Evolutionary conservation across 208 protist genomes (phyloP), one percentile per base, ranked within the genome.

Genomic region (Trypanosoma melophagium): DNA sequence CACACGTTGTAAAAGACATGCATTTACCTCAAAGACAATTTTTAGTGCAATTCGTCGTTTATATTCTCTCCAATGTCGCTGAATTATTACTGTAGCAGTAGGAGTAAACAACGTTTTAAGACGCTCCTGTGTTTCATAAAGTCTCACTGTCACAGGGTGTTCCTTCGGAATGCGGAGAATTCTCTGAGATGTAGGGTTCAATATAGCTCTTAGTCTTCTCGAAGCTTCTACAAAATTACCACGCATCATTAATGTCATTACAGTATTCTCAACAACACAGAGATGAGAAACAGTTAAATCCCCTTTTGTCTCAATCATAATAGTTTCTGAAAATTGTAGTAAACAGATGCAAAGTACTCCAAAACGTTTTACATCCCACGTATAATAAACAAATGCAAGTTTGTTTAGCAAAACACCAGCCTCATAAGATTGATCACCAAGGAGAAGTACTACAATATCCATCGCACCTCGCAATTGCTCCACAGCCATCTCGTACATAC

Each of bases 361-460:
- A 58, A 72, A 86, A 51, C 66, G 67, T n/a, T 51, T 64, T 21
- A 61, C 71, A 51, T 86, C 72, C 77, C 80, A 86, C 50, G 66
- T 57, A 69, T 80, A 89, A 69, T 86, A 89, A 4, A 80, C 74
- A 55, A 79, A 81, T 21, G 77, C 71, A 21, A 89, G 66, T 60
- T 82, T 81, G 69, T 86, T 83, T 31, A 86, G 67, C 47, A 80
- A 59, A 62, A 82, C 74, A 17, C 68, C 80, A 17, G 74, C 79
- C 1, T 70, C 70, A 51, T 60, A 52, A 19, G 79, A 80, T 7
- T 57, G 66, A 7, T 64, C 56, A 25, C 83, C 83, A 16, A 80
- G 58, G 47, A 89, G 66, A 31, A 74, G 49, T 61, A 77, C 74
- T 44, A 60, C 69, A 38, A 74, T 73, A 45, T 83, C 72, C 21